Evolutionary conservation across 495 filamentous ascomycete species (phyloP), one percentile per base, ranked within the genome.

Genomic region (Neurospora sp.): DNA sequence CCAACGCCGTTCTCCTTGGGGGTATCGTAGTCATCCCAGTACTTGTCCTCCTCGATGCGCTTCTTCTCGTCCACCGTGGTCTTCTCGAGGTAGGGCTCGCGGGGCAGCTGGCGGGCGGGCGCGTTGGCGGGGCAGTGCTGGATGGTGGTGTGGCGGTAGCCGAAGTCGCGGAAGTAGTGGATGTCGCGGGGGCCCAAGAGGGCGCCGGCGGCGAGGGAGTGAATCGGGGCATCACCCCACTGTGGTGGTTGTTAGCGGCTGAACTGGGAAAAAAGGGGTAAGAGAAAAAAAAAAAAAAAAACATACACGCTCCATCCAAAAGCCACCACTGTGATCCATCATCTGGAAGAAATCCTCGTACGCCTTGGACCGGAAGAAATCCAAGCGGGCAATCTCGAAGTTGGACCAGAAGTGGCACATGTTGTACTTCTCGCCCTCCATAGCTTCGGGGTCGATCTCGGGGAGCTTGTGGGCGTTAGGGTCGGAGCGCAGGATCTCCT

Each of bases 391-490:
- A 83, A 99, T 99, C 83, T 99, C 96, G 73, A 99, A 99, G 81
- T 99, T 99, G 85, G 93, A 97, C 96, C 96, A 99, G 87, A 98
- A 99, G 86, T 99, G 96, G 83, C 96, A 99, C 96, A 99, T 99
- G 85, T 99, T 99, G 85, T 99, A 99, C 75, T 88, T 92, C 78
- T 99, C 96, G 73, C 93, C 92, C 79, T 98, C 96, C 96, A 99
- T 99, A 20, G 91, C 90, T 78, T 98, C 96, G 0, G 90, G 88
- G 79, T 98, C 93, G 61, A 97, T 90, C 68, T 97, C 92, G 42
- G 91, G 90, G 18, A 93, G 80, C 38, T 87, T 87, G 72, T 89
- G 89, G 70, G 89, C 87, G 61, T 90, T 90, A 12, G 93, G 91
- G 74, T 98, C 92, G 72, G 86, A 89, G 77, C 88, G 88, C 41